Conservation (phyloP, 441 rosid species). For the Corymbia calophylla region DNA sequence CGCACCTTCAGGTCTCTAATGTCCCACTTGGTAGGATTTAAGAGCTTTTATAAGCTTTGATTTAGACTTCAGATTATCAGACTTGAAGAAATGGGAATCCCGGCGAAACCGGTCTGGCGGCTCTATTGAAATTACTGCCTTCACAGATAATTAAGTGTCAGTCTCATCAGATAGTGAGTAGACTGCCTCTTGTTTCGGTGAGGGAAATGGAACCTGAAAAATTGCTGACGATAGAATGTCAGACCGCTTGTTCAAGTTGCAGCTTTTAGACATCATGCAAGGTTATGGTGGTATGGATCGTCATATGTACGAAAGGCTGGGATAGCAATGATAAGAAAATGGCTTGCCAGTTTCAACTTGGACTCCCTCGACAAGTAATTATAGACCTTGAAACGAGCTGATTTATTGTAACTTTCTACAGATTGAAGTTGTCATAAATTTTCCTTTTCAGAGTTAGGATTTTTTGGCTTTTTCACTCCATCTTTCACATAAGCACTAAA, state of each 20-base stretch:
- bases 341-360: not conserved
- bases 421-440: not conserved
- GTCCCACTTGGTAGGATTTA: not conserved
- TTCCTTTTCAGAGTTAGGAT: not conserved
- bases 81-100: not conserved
- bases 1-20: not conserved
- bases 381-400: not conserved
- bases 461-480: not conserved
- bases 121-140: not conserved
- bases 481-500: not conserved
- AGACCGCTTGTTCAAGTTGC: not conserved
- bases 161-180: not conserved
- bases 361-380: not conserved
- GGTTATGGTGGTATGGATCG: not conserved
- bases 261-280: not conserved
- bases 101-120: not conserved
- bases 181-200: not conserved
- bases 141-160: not conserved
- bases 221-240: not conserved
- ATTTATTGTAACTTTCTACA: not conserved
- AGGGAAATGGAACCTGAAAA: not conserved
- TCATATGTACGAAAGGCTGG: not conserved
- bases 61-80: not conserved
- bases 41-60: not conserved
- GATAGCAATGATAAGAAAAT: not conserved